These are phyloP conservation scores for Primulina huaijiensis DNA, from an alignment of 257 asterid genomes.

Conservation along the genomic window DNA sequence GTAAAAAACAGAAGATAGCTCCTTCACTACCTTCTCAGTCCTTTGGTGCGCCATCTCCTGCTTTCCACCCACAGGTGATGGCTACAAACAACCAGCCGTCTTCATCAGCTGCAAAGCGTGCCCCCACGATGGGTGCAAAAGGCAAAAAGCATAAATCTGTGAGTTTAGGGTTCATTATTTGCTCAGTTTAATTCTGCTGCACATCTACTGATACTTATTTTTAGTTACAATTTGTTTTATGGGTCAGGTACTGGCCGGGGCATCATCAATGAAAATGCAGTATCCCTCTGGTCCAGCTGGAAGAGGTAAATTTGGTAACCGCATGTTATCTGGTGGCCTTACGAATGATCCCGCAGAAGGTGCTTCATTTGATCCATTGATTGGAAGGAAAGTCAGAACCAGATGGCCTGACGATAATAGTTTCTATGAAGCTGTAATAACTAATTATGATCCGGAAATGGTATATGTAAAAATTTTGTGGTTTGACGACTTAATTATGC, in stretches of 20 bases:
- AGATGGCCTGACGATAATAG: constrained; percentile 88
- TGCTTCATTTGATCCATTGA: constrained; percentile 48
- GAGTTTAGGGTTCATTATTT: constrained; percentile 27
- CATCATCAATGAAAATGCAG: constrained; percentile 61
- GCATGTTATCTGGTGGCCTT: constrained; percentile 42
- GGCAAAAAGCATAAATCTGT: constrained; percentile 65
- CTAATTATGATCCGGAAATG: constrained; percentile 53
- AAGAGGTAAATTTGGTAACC: constrained; percentile 69
- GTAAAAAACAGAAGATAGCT: constrained; percentile 55
- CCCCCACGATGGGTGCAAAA: constrained; percentile 47
- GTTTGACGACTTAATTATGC: constrained; percentile 21
- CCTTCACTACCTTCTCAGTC: constrained; percentile 51
- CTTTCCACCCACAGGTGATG: constrained; percentile 42
- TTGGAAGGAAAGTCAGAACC: constrained; percentile 64
- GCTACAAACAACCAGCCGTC: constrained; percentile 56
- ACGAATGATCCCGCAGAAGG: constrained; percentile 43
- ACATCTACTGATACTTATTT: constrained; percentile 15
- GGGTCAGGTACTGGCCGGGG: constrained; percentile 54
- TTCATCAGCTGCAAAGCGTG: constrained; percentile 62
- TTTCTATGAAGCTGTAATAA: constrained; percentile 70
- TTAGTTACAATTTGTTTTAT: constrained; percentile 9
- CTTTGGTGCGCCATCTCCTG: constrained; percentile 49
- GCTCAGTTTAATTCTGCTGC: constrained; percentile 5
- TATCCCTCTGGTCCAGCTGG: constrained; percentile 64
- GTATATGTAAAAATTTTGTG: constrained; percentile 32